Percentiles rank a stretch among this genome's conserved stretches.
These are phyloP conservation scores for Leishmania guyanensis DNA, from an alignment of 208 protist genomes.

Conservation along the genomic window DNA sequence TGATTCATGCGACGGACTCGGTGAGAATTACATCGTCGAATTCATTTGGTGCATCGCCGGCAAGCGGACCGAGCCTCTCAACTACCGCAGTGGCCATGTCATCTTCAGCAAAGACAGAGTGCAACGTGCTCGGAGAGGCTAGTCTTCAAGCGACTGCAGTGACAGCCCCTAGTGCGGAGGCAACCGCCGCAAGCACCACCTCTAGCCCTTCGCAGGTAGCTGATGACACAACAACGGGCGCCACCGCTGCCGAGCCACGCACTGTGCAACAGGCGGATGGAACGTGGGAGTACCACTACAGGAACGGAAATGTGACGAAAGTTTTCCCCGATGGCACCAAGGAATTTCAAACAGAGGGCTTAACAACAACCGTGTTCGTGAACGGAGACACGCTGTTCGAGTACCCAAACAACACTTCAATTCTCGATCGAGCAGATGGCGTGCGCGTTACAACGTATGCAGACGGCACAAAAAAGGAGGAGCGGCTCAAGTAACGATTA, in stretches of 20 bases:
- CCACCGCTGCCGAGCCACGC: constrained; percentile 31
- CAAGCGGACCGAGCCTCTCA: not conserved
- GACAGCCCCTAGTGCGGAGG: not conserved
- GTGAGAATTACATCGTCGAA: constrained; percentile 32
- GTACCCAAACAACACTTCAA: constrained; percentile 74
- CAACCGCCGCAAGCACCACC: not conserved
- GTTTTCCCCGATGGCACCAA: constrained; percentile 61
- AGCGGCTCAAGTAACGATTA: constrained; percentile 34
- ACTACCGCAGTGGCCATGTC: not conserved
- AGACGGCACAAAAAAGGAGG: constrained; percentile 70
- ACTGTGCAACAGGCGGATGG: constrained; percentile 64
- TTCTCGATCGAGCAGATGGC: constrained; percentile 78
- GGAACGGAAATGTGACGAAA: constrained; percentile 65
- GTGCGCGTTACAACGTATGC: constrained; percentile 74
- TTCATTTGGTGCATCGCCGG: not conserved
- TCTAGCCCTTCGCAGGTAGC: not conserved
- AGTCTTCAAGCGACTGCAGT: not conserved
- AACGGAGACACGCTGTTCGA: constrained; percentile 78
- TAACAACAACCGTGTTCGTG: constrained; percentile 70
- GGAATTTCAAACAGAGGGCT: constrained; percentile 53
- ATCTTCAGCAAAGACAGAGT: not conserved
- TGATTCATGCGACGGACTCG: constrained; percentile 48
- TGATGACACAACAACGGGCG: not conserved
- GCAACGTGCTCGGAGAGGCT: not conserved
- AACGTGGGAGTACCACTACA: constrained; percentile 81